These are phyloP conservation scores for Candida chilensis DNA, from an alignment of 805 yeast genomes.

Conservation along the genomic window DNA sequence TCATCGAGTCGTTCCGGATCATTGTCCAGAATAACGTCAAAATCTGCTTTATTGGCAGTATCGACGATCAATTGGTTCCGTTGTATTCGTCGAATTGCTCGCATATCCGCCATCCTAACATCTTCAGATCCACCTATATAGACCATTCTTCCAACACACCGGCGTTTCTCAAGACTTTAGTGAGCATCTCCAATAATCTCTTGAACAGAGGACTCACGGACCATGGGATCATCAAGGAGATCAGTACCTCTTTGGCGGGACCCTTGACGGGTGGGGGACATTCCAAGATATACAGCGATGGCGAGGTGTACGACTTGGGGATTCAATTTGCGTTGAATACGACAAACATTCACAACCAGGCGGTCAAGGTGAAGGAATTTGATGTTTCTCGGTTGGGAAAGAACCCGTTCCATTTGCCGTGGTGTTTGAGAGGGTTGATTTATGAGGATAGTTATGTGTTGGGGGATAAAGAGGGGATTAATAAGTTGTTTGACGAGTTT, in stretches of 20 bases:
- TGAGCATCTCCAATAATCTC: slow-evolving; percentile 33
- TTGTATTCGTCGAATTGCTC: slow-evolving; percentile 69
- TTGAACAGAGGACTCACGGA: slow-evolving; percentile 78
- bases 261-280: slow-evolving; percentile 95
- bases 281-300: slow-evolving; percentile 79
- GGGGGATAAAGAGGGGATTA: slow-evolving; percentile 52
- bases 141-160: slow-evolving; percentile 69
- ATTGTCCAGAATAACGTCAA: slow-evolving; percentile 42
- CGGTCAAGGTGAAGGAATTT: slow-evolving; percentile 33
- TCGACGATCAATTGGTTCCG: slow-evolving; percentile 36
- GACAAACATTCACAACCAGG: slow-evolving; percentile 39
- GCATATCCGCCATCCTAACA: slow-evolving; percentile 82
- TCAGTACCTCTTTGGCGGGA: slow-evolving; percentile 76
- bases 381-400: slow-evolving; percentile 57
- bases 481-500: slow-evolving; percentile 56
- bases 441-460: slow-evolving; percentile 46
- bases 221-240: slow-evolving; percentile 78
- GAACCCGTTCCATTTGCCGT: slow-evolving; percentile 84
- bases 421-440: slow-evolving; percentile 83
- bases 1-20: slow-evolving; percentile 55
- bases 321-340: slow-evolving; percentile 70
- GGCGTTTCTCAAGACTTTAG: slow-evolving; percentile 30
- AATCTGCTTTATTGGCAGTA: slow-evolving; percentile 30
- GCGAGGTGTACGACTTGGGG: slow-evolving; percentile 76
- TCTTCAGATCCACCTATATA: slow-evolving; percentile 81